Evolutionary conservation across 2,329 filamentous ascomycete genomes (phyloP).

Genomic region (Aspergillus felis): DNA sequence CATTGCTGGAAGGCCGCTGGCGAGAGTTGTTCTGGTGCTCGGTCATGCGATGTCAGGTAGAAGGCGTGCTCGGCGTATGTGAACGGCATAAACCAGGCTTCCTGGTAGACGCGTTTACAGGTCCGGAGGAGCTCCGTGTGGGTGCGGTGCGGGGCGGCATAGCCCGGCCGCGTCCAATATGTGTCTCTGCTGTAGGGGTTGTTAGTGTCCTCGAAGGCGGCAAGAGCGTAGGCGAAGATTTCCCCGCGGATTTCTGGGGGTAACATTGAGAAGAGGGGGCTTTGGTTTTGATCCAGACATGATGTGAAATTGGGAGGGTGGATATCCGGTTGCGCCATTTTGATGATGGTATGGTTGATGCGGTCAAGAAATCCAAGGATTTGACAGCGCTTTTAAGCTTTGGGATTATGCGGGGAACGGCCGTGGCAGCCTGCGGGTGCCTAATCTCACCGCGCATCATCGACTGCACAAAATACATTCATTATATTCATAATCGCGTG

Average conservation of each 20-base stretch:
- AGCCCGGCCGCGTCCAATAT: conserved; percentile 42
- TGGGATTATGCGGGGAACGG: not conserved
- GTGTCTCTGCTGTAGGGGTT: conserved; percentile 26
- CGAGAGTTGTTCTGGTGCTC: conserved; percentile 26
- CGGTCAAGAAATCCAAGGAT: not conserved
- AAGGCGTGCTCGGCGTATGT: conserved; percentile 37
- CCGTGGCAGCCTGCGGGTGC: not conserved
- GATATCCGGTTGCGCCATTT: not conserved
- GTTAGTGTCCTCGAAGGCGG: conserved; percentile 34
- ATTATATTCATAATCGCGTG: not conserved
- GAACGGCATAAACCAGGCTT: conserved; percentile 45
- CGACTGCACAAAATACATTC: not conserved
- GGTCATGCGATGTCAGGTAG: conserved; percentile 31
- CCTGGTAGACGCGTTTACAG: conserved; percentile 42
- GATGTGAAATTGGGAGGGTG: not conserved
- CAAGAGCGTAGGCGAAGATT: conserved; percentile 45
- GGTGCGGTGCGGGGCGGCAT: conserved; percentile 35
- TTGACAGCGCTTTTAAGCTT: not conserved
- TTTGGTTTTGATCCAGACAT: conserved; percentile 11
- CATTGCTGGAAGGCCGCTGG: conserved; percentile 9
- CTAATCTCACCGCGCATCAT: not conserved
- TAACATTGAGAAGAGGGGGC: conserved; percentile 35
- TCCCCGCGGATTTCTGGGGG: conserved; percentile 49
- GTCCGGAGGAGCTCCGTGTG: conserved; percentile 40
- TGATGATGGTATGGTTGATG: not conserved